These are phyloP conservation scores for Scutellaria galericulata DNA, from an alignment of 257 asterid species.

Conservation along the genomic window DNA sequence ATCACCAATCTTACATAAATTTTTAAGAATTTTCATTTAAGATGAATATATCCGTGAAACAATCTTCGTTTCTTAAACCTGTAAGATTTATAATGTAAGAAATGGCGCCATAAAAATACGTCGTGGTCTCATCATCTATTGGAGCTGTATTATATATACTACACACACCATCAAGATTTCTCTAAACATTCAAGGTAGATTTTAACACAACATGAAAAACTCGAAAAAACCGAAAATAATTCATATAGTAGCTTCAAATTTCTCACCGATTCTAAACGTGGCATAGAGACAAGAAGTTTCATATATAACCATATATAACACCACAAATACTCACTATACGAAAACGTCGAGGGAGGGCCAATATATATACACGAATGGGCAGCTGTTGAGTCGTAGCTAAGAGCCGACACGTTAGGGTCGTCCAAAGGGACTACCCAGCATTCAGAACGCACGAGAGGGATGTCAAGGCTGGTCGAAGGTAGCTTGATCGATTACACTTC, in stretches of 20 bases:
- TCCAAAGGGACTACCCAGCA: constrained; percentile 6
- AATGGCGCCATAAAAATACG: not conserved
- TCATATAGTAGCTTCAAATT: not conserved
- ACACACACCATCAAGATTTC: not conserved
- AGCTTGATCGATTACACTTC: constrained; percentile 50
- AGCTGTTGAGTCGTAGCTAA: constrained; percentile 14
- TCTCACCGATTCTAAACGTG: constrained; percentile 15
- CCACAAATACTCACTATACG: constrained; percentile 13
- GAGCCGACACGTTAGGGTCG: constrained; percentile 8
- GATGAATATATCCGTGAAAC: too few relatives aligned
- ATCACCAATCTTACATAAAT: too few relatives aligned
- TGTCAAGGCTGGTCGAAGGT: not conserved
- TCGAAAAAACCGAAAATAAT: not conserved
- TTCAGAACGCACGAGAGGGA: not conserved
- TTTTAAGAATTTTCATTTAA: too few relatives aligned
- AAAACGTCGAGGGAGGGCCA: constrained; percentile 17
- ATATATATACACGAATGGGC: constrained; percentile 12
- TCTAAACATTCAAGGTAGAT: constrained; percentile 10
- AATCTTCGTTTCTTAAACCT: too few relatives aligned
- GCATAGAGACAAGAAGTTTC: constrained; percentile 30
- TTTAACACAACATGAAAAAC: constrained; percentile 3
- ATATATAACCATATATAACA: constrained; percentile 2
- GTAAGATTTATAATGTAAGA: too few relatives aligned
- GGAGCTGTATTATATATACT: not conserved
- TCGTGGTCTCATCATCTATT: not conserved